Evolutionary conservation across 139 green algal species (phyloP).

Genomic region (Spirogloea muscicola): DNA sequence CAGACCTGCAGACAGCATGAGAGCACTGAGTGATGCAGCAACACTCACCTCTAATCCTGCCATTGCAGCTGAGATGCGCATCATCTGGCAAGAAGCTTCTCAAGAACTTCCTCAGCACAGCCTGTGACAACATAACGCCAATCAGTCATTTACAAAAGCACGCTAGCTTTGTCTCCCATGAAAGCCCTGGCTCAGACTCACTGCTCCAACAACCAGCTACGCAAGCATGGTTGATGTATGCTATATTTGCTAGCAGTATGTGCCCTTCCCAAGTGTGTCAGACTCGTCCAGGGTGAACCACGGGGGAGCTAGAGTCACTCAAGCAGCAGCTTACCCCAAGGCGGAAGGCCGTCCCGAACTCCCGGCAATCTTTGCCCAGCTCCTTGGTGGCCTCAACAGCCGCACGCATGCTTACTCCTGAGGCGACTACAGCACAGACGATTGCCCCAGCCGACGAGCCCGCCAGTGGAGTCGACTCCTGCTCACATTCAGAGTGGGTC

Average conservation of each 20-base stretch:
- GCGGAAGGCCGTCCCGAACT: conserved; percentile 57
- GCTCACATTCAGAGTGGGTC: background rate
- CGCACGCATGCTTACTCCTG: conserved; percentile 49
- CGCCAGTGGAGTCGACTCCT: conserved; percentile 54
- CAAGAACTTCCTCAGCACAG: conserved; percentile 29
- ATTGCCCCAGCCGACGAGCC: conserved; percentile 71
- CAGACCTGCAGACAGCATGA: no score
- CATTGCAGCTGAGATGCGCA: background rate
- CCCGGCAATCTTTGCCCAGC: conserved; percentile 54
- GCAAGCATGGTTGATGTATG: no score
- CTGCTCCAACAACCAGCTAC: no score
- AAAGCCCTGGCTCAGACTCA: no score
- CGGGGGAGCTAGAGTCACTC: background rate
- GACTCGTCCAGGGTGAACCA: background rate
- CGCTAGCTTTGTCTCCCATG: no score
- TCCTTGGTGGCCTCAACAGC: conserved; percentile 46
- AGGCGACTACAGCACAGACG: conserved; percentile 66
- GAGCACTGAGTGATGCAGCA: no score
- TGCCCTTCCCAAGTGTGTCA: background rate
- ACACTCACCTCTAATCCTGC: conserved; percentile 19
- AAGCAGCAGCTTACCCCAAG: conserved; percentile 42
- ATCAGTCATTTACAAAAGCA: no score
- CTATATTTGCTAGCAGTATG: background rate
- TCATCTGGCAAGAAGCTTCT: conserved; percentile 16
- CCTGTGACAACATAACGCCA: background rate